These are phyloP conservation scores for Termitomyces bulborhizus DNA, from an alignment of 768 basidiomycete genomes.

Conservation along the genomic window DNA sequence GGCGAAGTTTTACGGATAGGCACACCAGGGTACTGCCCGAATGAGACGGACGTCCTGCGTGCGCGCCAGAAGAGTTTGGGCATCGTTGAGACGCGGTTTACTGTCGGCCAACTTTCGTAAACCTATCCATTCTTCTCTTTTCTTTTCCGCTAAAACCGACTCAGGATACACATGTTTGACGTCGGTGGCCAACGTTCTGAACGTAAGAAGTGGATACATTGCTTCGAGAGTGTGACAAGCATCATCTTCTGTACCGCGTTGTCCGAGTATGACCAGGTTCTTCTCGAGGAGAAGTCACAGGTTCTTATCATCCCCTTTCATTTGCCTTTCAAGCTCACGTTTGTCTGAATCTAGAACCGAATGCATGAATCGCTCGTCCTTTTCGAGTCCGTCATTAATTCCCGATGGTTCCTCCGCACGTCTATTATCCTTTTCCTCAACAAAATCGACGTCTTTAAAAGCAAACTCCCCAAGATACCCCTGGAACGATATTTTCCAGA, in stretches of 20 bases:
- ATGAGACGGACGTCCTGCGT: slow-evolving; percentile 79
- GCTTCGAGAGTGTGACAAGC: slow-evolving; percentile 25
- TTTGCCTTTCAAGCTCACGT: not conserved
- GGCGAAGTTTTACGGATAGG: slow-evolving; percentile 81
- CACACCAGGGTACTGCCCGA: slow-evolving; percentile 72
- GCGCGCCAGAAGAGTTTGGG: slow-evolving; percentile 89
- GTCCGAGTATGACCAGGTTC: slow-evolving; percentile 70
- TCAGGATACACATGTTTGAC: slow-evolving; percentile 66
- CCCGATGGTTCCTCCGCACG: slow-evolving; percentile 89
- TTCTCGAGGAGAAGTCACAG: slow-evolving; percentile 64
- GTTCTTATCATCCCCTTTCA: slow-evolving; percentile 33
- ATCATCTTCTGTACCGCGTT: slow-evolving; percentile 67
- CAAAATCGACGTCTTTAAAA: slow-evolving; percentile 91
- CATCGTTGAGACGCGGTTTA: slow-evolving; percentile 83
- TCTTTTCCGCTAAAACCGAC: slow-evolving; percentile 14
- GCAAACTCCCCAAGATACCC: slow-evolving; percentile 78
- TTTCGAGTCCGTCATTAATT: slow-evolving; percentile 83
- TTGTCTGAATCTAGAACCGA: slow-evolving; percentile 53
- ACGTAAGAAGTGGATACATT: slow-evolving; percentile 81
- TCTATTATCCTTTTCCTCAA: slow-evolving; percentile 91
- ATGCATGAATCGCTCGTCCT: slow-evolving; percentile 91
- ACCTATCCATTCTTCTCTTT: slow-evolving; percentile 17
- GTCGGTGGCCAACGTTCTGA: slow-evolving; percentile 78
- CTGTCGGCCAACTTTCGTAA: slow-evolving; percentile 59
- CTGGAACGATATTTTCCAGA: slow-evolving; percentile 79